Base-by-base conservation (phyloP, 345 rosid species). In the Salix caprea region DNA sequence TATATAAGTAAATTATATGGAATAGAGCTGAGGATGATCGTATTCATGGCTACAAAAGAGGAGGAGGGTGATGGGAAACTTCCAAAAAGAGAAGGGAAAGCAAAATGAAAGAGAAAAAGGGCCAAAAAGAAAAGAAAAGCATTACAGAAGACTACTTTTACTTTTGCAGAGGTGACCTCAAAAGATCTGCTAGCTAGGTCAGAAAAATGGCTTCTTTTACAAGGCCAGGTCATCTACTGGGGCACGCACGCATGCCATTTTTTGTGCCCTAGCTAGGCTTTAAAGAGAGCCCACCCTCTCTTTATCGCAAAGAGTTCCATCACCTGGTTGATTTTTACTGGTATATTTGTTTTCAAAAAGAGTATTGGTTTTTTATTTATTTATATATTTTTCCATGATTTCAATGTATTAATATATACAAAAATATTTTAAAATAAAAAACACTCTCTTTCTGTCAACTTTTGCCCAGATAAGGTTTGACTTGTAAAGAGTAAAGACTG, bases 381-480 rank as follows among this genome's bases (percentile, higher is more conserved):
- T 5, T 36, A 34, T 34, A 34, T 34, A 34, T 34, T 5, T 34
- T 34, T 34, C 36, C 36, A 34, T 34, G 36, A 34, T 34, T 34
- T 32, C 34, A 32, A 32, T 32, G 34, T 32, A 34, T 34, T 36
- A 36, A 36, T 36, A 36, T 36, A 36, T 36, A 36, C 7, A 36
- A 5, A 36, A 36, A 36, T 36, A 36, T 36, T 36, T 36, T 5
- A 5, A 36, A 36, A 36, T 34, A 34, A 36, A 36, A 36, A 36
- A 36, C 37, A 36, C 37, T 36, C 7, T 36, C 37, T 36, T 36
- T 36, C 37, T 1, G 37, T 36, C 81, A 48, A 62, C 44, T 71
- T 76, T 67, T 52, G 6, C 32, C 28, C 65, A 37, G 36, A 79
- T 85, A 88, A 87, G 90, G 81, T 89, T 89, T 88, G 90, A 88